Base-by-base conservation (phyloP, 129 eudicot species). In the Flaveria linearis region DNA sequence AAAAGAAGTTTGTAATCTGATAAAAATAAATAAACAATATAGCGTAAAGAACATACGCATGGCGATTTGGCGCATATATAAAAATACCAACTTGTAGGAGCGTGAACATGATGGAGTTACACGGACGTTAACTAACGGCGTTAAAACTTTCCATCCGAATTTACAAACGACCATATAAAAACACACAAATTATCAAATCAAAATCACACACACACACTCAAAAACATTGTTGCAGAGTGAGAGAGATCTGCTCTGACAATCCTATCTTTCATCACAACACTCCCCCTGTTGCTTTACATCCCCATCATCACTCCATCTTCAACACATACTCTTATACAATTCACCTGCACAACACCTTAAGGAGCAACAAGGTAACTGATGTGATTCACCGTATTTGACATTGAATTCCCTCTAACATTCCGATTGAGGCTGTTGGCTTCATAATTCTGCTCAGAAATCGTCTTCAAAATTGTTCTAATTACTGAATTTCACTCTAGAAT, bases 391-490 rank as follows among this genome's bases (percentile, higher is more conserved):
- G 52, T 67, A 10, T 68, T 13, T 33, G 7, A 22, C 7, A 28
- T 9, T 30, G 81, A 55, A 76, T 76, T 73, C 68, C 14, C 41
- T 62, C 18, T 4, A 33, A 63, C 25, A 73, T 73, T 72, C 65
- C 18, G 12, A 22, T 55, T 72, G 52, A 55, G 36, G 76, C 11
- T 12, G 55, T 17, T 39, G 55, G 9, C 28, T 77, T 23, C 68
- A n/a, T n/a, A 42, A 68, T 77, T 77, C 58, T 25, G 22, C 47
- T 39, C 12, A 18, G 4, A 50, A 79, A 17, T 49, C 65, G n/a
- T 79, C 82, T 71, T 36, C 64, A 71, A 61, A 78, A 70, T n/a
- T 26, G 23, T 61, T 57, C 22, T 57, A 78, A 26, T 62, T n/a
- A 69, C 76, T 78, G 53, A 78, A 78, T 77, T 77, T 68, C 47